A percentile compares a stretch with the other conserved stretches of the same genome.
Conservation (phyloP, 1,139 yeast genomes). For the Scheffersomyces stambukii region DNA sequence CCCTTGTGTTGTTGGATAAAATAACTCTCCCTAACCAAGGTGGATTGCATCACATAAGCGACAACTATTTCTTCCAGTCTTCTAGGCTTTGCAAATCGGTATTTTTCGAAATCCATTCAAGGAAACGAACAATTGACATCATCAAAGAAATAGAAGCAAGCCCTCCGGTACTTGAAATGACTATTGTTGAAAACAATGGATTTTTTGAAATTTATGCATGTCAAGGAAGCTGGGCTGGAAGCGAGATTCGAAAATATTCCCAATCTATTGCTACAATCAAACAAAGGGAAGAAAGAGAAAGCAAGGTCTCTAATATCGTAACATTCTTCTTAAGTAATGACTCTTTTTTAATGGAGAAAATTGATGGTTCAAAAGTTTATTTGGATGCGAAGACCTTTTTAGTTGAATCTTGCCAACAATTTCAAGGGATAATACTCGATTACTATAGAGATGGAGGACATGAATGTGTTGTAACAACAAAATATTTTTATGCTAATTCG, state of each 20-base stretch:
- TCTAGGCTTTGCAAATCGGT: slow-evolving; percentile 33
- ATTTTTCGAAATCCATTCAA: slow-evolving; percentile 25
- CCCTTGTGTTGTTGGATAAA: slow-evolving; percentile 26
- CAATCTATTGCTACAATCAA: not conserved
- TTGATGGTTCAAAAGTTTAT: not conserved
- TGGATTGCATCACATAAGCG: slow-evolving; percentile 25
- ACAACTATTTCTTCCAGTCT: slow-evolving; percentile 27
- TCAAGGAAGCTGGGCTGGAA: slow-evolving; percentile 38
- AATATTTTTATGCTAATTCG: too few species aligned
- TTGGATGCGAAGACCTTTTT: not conserved
- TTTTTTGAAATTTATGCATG: slow-evolving; percentile 21
- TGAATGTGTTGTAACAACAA: too few species aligned
- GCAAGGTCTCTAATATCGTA: not conserved
- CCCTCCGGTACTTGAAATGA: slow-evolving; percentile 35
- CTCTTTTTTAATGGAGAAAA: not conserved
- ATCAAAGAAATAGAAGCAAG: slow-evolving; percentile 16
- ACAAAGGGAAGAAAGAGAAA: not conserved
- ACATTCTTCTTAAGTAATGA: too few species aligned
- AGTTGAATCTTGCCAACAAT: too few species aligned
- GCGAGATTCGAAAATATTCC: slow-evolving; percentile 24
- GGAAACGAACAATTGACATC: slow-evolving; percentile 19
- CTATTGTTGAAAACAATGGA: slow-evolving; percentile 2
- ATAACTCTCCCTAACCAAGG: slow-evolving; percentile 24
- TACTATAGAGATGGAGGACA: too few species aligned
- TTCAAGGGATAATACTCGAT: too few species aligned